Base-by-base conservation (phyloP, 495 filamentous ascomycete genomes). In the Penicillium coprophilum region DNA sequence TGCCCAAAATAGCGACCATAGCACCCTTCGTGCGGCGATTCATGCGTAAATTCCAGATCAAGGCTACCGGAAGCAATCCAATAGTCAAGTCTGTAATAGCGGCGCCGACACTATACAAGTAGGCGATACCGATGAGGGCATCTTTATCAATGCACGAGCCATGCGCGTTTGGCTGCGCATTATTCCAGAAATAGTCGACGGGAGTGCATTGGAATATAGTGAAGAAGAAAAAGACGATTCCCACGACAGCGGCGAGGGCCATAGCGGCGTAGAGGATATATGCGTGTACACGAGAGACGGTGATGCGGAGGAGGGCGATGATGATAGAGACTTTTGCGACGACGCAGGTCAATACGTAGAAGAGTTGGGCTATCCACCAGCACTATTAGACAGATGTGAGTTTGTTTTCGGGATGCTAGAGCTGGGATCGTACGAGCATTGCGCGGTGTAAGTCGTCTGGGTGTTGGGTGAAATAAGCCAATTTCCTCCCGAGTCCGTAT, bases 261-360 rank as follows among this genome's bases (percentile, higher is more conserved):
- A 69, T 68, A n/a, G 67, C 61, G 15, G 59, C 53, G 40, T 71
- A 75, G 6, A 76, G 64, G 30, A 72, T 61, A 44, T 55, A 66
- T 40, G 51, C 56, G 47, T 75, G 69, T 15, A 65, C 43, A 17
- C 56, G 56, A 28, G 58, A 53, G 12, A 72, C 55, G 0, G 71
- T 70, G 43, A 78, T 68, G 20, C 74, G 71, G 31, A 77, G 58
- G 2, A 77, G 63, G 21, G 72, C 65, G 56, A 74, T 67, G 28
- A 65, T 67, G 34, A 77, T 75, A 15, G 75, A 75, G 17, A 72
- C 9, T 45, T 70, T 71, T 6, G 67, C 72, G 17, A 65, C 48
- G 2, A 68, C 61, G 36, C 63, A 71, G 6, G 71, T 73, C 2
- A 73, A 27, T 3, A 76, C 61, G 41, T 72, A 74, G 55, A 75